Base-by-base conservation (phyloP, 2,329 filamentous ascomycete species). In the Metarhizium brunneum region DNA sequence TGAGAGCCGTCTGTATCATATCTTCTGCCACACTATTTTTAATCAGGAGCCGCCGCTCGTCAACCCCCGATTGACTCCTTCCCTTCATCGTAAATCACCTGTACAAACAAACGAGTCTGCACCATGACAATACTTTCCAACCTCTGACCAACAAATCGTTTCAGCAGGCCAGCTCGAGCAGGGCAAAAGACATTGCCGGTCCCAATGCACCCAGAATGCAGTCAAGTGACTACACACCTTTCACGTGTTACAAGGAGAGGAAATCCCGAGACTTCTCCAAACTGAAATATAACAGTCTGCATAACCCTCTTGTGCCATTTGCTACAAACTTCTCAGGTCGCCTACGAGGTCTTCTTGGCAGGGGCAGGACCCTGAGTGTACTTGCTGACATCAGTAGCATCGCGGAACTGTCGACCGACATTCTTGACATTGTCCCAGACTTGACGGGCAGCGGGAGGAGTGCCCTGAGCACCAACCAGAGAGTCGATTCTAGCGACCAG, bases 401-500 rank as follows among this genome's bases (percentile, higher is more conserved):
- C 85, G 69, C 91, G 85, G 66, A 86, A 90, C 73, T 92, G 85
- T 69, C 83, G 81, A 53, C 85, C 78, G 50, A 80, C 72, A 59
- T 77, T 77, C 86, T 96, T 96, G 73, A 90, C 76, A 43, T 76
- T 79, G 56, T 87, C 86, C 92, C 92, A 97, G 53, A 80, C 82
- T 68, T 92, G 84, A 65, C 89, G 83, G 55, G 86, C 87, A 30
- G 77, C 84, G 1, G 92, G 91, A 32, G 91, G 91, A 16, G 88
- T 91, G 69, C 87, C 89, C 79, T 96, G 92, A 65, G 90, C 88
- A 54, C 90, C 88, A 56, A 94, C 83, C 51, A 90, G 78, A 59
- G 87, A 87, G 71, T 97, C 92, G 59, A 92, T 77, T 62, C 89
- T 83, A 54, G 87, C 84, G 66, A 83, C 84, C 55, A 92, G 73